Evolutionary conservation across 352 stramenopile genomes (phyloP).

Genomic region (Aphanomyces stellatus): DNA sequence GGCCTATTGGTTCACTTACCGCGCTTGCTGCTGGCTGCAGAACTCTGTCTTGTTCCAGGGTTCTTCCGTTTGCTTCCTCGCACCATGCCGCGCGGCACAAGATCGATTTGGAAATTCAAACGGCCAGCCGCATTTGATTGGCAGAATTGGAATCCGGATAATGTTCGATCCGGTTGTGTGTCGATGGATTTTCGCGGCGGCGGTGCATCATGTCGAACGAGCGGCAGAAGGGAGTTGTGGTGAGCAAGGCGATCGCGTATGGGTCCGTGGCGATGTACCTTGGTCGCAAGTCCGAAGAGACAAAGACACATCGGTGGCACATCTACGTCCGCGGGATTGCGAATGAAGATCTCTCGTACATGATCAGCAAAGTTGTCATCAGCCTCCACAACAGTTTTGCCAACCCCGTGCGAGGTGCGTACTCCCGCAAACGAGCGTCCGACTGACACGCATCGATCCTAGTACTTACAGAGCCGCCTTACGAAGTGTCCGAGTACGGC

Average conservation of each 20-base stretch:
- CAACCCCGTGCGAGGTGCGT: constrained; percentile 83
- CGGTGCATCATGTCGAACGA: constrained; percentile 46
- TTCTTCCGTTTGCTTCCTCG: neutral
- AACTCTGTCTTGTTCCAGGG: too few species aligned
- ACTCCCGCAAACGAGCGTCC: too few species aligned
- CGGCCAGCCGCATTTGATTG: neutral
- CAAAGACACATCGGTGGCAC: constrained; percentile 92
- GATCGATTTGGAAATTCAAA: neutral
- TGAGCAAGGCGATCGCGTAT: constrained; percentile 92
- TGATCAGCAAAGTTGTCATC: constrained; percentile 96
- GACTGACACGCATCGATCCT: too few species aligned
- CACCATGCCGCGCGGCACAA: neutral
- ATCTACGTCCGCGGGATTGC: constrained; percentile 91
- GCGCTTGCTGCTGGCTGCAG: too few species aligned
- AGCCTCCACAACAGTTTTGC: constrained; percentile 94
- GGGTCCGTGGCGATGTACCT: constrained; percentile 91
- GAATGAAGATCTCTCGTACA: constrained; percentile 91
- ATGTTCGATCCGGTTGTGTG: neutral
- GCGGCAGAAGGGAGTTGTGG: constrained; percentile 69
- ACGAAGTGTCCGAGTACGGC: constrained; percentile 94
- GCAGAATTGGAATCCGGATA: neutral
- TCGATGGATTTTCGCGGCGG: neutral
- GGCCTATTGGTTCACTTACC: too few species aligned
- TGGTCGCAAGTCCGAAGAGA: constrained; percentile 88
- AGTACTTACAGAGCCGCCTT: constrained; percentile 92